phyloP scores from a whole-genome alignment of 768 basidiomycete species.

The Suillus sp. region DNA sequence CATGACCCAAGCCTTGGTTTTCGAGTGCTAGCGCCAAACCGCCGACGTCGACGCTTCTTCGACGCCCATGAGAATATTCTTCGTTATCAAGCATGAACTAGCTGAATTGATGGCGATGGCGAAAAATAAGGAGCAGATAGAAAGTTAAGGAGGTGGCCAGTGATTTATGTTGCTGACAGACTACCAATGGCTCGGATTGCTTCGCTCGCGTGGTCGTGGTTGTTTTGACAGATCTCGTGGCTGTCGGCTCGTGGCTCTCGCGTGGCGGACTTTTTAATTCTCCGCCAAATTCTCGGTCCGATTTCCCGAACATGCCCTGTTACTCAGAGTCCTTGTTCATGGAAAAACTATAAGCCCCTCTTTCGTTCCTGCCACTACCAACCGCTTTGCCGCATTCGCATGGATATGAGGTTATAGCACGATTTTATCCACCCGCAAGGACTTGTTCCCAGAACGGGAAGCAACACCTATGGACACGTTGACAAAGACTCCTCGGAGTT shows the following conservation, averaged over 20 bases:
- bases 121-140: background rate
- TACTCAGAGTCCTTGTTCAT: background rate
- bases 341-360: conserved; percentile 8
- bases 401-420: background rate
- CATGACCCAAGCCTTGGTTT: conserved; percentile 62
- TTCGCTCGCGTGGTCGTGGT: conserved; percentile 37
- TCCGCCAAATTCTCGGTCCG: conserved; percentile 22
- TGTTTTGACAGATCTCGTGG: conserved; percentile 33
- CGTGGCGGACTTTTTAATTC: conserved; percentile 30
- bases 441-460: conserved; percentile 7
- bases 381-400: background rate
- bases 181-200: conserved; percentile 26
- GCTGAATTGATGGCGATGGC: background rate
- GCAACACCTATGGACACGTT: conserved; percentile 1
- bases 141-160: conserved; percentile 13
- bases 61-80: conserved; percentile 38
- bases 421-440: background rate
- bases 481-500: background rate
- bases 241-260: conserved; percentile 32
- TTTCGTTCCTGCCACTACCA: conserved; percentile 3
- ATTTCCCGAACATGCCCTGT: background rate
- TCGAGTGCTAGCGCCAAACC: conserved; percentile 81
- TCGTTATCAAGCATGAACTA: conserved; percentile 32
- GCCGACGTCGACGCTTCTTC: conserved; percentile 88
- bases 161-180: conserved; percentile 16